Percentiles rank a stretch among this genome's conserved stretches.
These are phyloP conservation scores for Phoma sp. DNA, from an alignment of 2,329 filamentous ascomycete genomes.

Conservation along the genomic window DNA sequence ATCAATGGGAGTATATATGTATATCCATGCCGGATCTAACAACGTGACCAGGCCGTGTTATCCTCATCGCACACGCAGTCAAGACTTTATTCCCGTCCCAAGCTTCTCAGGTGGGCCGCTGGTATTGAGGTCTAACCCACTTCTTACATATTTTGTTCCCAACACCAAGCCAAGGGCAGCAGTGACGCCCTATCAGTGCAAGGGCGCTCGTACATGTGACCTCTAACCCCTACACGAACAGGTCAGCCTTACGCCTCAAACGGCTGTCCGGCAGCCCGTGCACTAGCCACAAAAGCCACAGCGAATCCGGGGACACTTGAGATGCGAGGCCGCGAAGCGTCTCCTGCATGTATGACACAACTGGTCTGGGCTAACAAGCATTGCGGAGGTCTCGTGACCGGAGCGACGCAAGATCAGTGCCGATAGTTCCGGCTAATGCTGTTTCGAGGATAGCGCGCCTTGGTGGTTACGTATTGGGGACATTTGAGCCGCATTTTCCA, in stretches of 20 bases:
- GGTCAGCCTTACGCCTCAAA: conserved; percentile 33
- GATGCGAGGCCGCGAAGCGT: conserved; percentile 18
- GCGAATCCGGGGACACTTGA: conserved; percentile 26
- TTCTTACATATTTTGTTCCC: conserved; percentile 6
- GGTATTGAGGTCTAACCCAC: conserved; percentile 19
- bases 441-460: conserved; percentile 5
- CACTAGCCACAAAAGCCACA: conserved; percentile 37
- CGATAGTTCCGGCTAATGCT: conserved; percentile 22
- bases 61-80: conserved; percentile 6
- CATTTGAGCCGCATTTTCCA: conserved; percentile 21
- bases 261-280: conserved; percentile 29
- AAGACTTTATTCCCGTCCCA: conserved; percentile 12
- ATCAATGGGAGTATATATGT: conserved; percentile 12
- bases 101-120: conserved; percentile 7
- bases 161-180: conserved; percentile 11
- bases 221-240: conserved; percentile 12
- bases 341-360: conserved; percentile 31
- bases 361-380: conserved; percentile 18
- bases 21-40: neutral
- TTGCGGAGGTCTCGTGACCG: conserved; percentile 22
- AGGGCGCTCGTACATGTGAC: conserved; percentile 23
- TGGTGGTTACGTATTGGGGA: conserved; percentile 16
- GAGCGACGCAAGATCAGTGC: conserved; percentile 3
- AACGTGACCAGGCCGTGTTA: conserved; percentile 13
- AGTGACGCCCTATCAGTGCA: conserved; percentile 20